Conservation (phyloP, 2,329 filamentous ascomycete genomes). For the Fusarium verrucosum region DNA sequence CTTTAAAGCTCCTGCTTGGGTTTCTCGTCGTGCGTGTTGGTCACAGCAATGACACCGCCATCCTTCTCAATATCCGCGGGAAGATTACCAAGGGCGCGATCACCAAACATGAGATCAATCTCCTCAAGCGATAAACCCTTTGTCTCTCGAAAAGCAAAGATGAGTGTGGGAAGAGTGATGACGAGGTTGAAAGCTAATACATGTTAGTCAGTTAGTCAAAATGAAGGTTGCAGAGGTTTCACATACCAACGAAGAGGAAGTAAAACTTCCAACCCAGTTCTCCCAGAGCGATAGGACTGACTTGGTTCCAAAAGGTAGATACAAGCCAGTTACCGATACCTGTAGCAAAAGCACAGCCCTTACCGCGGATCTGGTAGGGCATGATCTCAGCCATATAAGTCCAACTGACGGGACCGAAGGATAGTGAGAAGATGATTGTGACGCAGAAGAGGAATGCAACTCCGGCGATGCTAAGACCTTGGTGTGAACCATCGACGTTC, state of each 20-base stretch:
- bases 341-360: slow-evolving; percentile 41
- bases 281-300: slow-evolving; percentile 61
- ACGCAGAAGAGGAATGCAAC: slow-evolving; percentile 69
- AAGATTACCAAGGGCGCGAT: slow-evolving; percentile 45
- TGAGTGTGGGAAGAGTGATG: slow-evolving; percentile 53
- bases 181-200: slow-evolving; percentile 46
- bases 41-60: slow-evolving; percentile 14
- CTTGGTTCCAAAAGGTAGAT: slow-evolving; percentile 63
- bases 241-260: slow-evolving; percentile 49
- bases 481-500: slow-evolving; percentile 50
- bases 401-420: slow-evolving; percentile 63
- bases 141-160: slow-evolving; percentile 63
- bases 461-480: slow-evolving; percentile 62
- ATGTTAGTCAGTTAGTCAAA: slow-evolving; percentile 47
- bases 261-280: slow-evolving; percentile 52
- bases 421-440: slow-evolving; percentile 61
- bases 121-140: slow-evolving; percentile 62
- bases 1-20: background rate
- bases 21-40: slow-evolving; percentile 27
- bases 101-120: slow-evolving; percentile 62
- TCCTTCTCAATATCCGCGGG: slow-evolving; percentile 42
- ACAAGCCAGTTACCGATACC: slow-evolving; percentile 44
- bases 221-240: slow-evolving; percentile 44
- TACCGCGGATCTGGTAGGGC: slow-evolving; percentile 67
- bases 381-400: slow-evolving; percentile 70